Base-by-base conservation (phyloP, 179 eudicot genomes). In the Amaranthus tricolor region DNA sequence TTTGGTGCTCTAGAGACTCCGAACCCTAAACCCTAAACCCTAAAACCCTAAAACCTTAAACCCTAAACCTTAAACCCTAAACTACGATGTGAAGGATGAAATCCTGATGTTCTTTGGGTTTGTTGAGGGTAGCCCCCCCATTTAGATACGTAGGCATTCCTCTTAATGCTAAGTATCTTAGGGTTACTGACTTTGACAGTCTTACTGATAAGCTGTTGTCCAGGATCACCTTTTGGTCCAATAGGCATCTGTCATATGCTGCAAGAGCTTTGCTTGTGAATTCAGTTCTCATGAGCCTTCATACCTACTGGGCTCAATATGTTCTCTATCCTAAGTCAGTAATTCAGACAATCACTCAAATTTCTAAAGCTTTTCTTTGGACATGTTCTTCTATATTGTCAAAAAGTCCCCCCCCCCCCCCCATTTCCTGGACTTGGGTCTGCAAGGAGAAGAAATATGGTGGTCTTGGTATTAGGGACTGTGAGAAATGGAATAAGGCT, bases 51-150 rank as follows among this genome's bases (percentile, higher is more conserved):
- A 52, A 68, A 52, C 57, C 57, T 31, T 51, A 52, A 40, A 64
- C 68, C 68, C 68, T 45, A 64, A 64, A 64, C 68, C 68, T 50
- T 45, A 64, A 64, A 64, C 68, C 68, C 68, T 45, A 64, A 64
- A 64, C 68, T 50, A 48, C n/a, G 45, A 65, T 40, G 50, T 51
- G 50, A 14, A 65, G 45, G 45, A 49, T 51, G 50, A 14, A 65
- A 43, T 7, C 69, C 72, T 43, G 19, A 68, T 49, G 52, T 43
- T 58, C 45, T 21, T 58, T n/a, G 9, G 24, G 52, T 19, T 43
- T 58, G 43, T 51, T 49, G 12, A 68, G 43, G 43, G 40, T 51
- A 71, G 57, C 24, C 48, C 50, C 62, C 17, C 55, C 9, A 24
- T 48, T 51, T 14, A 4, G 62, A 72, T 10, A 66, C 76, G 6